Conservation (phyloP, 1,284 basidiomycete species). For the Ustilago crameri region DNA sequence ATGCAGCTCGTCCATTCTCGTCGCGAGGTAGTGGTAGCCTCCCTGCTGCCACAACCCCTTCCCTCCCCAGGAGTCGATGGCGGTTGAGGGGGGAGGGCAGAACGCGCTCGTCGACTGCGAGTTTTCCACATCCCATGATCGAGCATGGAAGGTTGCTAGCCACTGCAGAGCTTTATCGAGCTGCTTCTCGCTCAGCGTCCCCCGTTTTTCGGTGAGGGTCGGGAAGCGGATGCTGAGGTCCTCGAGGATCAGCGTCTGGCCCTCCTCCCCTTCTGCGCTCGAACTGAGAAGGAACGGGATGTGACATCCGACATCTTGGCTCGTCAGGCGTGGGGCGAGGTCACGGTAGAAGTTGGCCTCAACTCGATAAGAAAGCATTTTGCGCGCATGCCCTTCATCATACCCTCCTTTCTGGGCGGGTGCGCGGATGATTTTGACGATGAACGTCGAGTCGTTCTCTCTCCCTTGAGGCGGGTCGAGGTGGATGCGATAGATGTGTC, state of each 20-base stretch:
- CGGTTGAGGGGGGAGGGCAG: conserved; percentile 20
- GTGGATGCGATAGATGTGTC: conserved; percentile 35
- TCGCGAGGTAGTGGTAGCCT: conserved; percentile 47
- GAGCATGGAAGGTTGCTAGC: conserved; percentile 39
- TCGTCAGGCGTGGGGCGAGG: background rate
- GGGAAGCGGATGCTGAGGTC: conserved; percentile 23
- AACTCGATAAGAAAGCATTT: conserved; percentile 45
- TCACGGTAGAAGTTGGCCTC: conserved; percentile 51
- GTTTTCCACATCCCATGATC: conserved; percentile 21
- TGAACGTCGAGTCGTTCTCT: conserved; percentile 4
- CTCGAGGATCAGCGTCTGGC: conserved; percentile 20
- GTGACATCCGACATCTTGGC: background rate
- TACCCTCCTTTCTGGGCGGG: conserved; percentile 5
- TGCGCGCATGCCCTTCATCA: conserved; percentile 47
- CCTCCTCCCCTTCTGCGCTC: background rate
- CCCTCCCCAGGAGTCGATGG: conserved; percentile 13
- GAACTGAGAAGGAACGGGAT: conserved; percentile 12
- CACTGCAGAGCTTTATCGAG: conserved; percentile 27
- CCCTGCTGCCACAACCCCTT: conserved; percentile 46
- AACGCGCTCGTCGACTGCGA: background rate
- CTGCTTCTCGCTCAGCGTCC: conserved; percentile 19
- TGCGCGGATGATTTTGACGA: conserved; percentile 40
- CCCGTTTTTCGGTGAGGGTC: conserved; percentile 25
- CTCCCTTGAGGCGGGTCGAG: conserved; percentile 3
- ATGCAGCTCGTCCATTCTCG: conserved; percentile 23